Base-by-base conservation (phyloP, 1,284 basidiomycete genomes). In the Trichosporon sp. region DNA sequence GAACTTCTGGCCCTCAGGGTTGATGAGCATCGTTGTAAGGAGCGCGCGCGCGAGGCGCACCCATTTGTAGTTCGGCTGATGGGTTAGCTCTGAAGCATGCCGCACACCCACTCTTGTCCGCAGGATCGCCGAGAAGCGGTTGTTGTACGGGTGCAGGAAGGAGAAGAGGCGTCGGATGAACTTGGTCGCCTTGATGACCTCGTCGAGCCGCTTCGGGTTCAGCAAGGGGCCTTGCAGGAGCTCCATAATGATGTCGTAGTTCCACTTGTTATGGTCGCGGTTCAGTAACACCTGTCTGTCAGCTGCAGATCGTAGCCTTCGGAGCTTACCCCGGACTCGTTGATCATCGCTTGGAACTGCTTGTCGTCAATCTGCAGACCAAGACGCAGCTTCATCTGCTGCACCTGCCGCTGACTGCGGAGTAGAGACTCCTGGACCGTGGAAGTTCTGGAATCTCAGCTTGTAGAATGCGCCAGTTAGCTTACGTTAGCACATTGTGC, bases 301-400 rank as follows among this genome's bases (percentile, higher is more conserved):
- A 81, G 70, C 26, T n/a, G 8, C 8, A 12, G 37, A 12, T 31
- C 26, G 38, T 12, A 14, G 8, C n/a, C 61, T 8, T 54, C 31
- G 11, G 21, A 43, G 16, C 54, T 73, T 71, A 92, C 92, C 84
- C 94, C 92, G 1, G 93, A 92, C 76, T 96, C 93, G 43, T 95
- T 86, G 68, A 98, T 85, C 70, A 88, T 89, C 12, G 89, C 86
- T 78, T 94, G 93, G 83, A 96, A 98, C 16, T 90, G 89, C 82
- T 88, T 92, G 82, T 97, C 95, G 78, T 98, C 95, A 88, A 97
- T 93, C 82, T 94, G 91, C 88, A 97, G 90, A 68, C 91, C 92
- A 77, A 92, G 88, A 76, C 93, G 93, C 65, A 96, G 87, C 80
- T 92, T 95, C 37, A 90, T 91, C 78, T 94, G 92, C 78, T 97